Evolutionary conservation across 139 green algal species (phyloP).

Genomic region (Marvania coccoides): DNA sequence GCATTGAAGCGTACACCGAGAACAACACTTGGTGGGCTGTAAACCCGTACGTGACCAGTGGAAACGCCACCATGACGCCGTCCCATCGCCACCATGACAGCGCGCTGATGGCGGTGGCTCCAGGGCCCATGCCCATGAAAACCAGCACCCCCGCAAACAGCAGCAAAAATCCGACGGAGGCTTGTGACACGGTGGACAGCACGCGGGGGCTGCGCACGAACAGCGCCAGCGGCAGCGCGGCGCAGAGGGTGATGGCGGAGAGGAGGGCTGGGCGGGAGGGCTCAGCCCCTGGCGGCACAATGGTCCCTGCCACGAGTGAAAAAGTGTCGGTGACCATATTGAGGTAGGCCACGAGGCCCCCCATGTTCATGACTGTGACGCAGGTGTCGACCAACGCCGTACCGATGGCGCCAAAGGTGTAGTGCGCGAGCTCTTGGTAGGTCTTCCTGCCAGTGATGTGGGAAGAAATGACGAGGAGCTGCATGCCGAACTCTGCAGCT

Average conservation of each 20-base stretch:
- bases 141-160: conserved; percentile 55
- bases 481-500: conserved; percentile 55
- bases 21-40: conserved; percentile 72
- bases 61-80: conserved; percentile 67
- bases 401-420: conserved; percentile 23
- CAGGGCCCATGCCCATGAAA: conserved; percentile 25
- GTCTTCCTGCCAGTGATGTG: conserved; percentile 51
- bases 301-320: conserved; percentile 56
- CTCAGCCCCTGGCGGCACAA: conserved; percentile 75
- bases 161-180: conserved; percentile 56
- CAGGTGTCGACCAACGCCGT: conserved; percentile 17
- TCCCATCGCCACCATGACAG: conserved; percentile 38
- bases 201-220: conserved; percentile 52
- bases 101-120: neutral
- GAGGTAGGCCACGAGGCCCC: conserved; percentile 64
- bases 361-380: conserved; percentile 32
- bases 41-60: conserved; percentile 73
- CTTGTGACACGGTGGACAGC: conserved; percentile 49
- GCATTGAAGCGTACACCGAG: conserved; percentile 48
- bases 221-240: conserved; percentile 56
- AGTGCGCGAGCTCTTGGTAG: conserved; percentile 58
- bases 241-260: conserved; percentile 53
- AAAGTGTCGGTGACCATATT: conserved; percentile 77
- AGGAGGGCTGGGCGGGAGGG: conserved; percentile 54
- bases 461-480: conserved; percentile 60